These are phyloP conservation scores for Fabrea salina DNA, from an alignment of 169 alveolate genomes.

Conservation along the genomic window DNA sequence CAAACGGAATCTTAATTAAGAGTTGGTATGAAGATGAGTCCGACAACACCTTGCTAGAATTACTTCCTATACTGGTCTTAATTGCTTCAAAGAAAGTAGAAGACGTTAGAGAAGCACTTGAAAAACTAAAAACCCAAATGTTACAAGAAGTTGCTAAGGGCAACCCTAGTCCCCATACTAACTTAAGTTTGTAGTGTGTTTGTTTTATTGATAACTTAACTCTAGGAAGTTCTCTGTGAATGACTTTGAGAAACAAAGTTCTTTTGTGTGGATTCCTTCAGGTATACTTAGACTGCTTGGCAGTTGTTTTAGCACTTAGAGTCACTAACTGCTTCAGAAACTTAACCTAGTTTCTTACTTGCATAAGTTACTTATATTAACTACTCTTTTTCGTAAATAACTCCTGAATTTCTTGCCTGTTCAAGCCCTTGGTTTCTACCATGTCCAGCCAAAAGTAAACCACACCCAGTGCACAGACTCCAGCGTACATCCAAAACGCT, in stretches of 20 bases:
- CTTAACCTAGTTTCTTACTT: no score
- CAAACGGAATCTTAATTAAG: constrained; percentile 82
- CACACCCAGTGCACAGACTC: constrained; percentile 23
- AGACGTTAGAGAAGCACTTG: constrained; percentile 52
- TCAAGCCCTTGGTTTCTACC: constrained; percentile 38
- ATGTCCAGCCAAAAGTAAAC: constrained; percentile 9
- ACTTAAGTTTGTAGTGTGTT: not conserved
- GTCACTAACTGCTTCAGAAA: no score
- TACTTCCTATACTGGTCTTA: constrained; percentile 63
- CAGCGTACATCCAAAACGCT: constrained; percentile 12
- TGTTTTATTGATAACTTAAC: no score
- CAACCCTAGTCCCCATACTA: not conserved
- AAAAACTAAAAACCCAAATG: constrained; percentile 51
- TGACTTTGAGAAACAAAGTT: no score
- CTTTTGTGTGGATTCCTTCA: no score
- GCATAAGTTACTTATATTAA: no score
- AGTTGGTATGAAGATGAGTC: constrained; percentile 84
- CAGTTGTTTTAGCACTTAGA: no score
- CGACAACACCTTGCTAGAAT: constrained; percentile 67
- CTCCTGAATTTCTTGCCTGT: not conserved
- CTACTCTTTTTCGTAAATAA: no score
- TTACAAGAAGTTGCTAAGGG: constrained; percentile 3
- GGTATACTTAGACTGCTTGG: no score
- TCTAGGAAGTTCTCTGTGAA: no score
- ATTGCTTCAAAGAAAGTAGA: constrained; percentile 45